A percentile compares a stretch with the other conserved stretches of the same genome.
Evolutionary conservation across 2,329 filamentous ascomycete species (phyloP).

Genomic region (Ophiocordyceps camponoti-floridani): DNA sequence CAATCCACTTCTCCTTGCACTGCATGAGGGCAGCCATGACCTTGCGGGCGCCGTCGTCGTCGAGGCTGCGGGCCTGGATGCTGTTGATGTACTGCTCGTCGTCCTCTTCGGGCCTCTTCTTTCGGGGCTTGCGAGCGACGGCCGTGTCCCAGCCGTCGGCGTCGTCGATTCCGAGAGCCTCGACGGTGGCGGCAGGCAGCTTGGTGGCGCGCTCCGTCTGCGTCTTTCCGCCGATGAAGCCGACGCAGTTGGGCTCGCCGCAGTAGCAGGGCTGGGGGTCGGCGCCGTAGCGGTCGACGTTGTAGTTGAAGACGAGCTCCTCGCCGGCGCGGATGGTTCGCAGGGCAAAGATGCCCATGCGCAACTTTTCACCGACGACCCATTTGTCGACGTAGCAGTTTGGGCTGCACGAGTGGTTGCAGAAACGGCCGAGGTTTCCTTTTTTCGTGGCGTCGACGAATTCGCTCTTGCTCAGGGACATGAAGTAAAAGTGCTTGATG

Average conservation of each 20-base stretch:
- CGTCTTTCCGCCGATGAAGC: slow-evolving; percentile 93
- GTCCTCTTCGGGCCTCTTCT: slow-evolving; percentile 81
- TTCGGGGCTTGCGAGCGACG: slow-evolving; percentile 75
- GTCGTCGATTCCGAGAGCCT: slow-evolving; percentile 90
- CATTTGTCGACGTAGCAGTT: slow-evolving; percentile 99
- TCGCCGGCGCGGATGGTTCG: slow-evolving; percentile 74
- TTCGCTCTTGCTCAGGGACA: slow-evolving; percentile 91
- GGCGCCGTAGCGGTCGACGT: slow-evolving; percentile 92
- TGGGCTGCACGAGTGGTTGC: slow-evolving; percentile 97
- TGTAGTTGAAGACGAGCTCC: slow-evolving; percentile 98
- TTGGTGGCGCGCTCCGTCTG: slow-evolving; percentile 93
- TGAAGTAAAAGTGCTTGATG: slow-evolving; percentile 99
- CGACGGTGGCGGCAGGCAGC: slow-evolving; percentile 71
- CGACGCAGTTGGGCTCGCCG: slow-evolving; percentile 82
- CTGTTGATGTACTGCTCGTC: slow-evolving; percentile 94
- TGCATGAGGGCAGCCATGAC: slow-evolving; percentile 95
- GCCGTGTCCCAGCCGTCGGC: slow-evolving; percentile 81
- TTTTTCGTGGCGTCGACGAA: slow-evolving; percentile 97
- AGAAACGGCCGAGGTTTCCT: slow-evolving; percentile 89
- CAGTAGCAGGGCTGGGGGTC: slow-evolving; percentile 97
- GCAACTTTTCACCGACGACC: slow-evolving; percentile 91
- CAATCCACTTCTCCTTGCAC: slow-evolving; percentile 99
- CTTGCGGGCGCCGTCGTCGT: slow-evolving; percentile 73
- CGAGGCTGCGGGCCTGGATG: slow-evolving; percentile 59
- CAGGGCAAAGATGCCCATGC: slow-evolving; percentile 96